Evolutionary conservation across 2,329 filamentous ascomycete species (phyloP).

Genomic region (Pseudocercospora fijiensis): DNA sequence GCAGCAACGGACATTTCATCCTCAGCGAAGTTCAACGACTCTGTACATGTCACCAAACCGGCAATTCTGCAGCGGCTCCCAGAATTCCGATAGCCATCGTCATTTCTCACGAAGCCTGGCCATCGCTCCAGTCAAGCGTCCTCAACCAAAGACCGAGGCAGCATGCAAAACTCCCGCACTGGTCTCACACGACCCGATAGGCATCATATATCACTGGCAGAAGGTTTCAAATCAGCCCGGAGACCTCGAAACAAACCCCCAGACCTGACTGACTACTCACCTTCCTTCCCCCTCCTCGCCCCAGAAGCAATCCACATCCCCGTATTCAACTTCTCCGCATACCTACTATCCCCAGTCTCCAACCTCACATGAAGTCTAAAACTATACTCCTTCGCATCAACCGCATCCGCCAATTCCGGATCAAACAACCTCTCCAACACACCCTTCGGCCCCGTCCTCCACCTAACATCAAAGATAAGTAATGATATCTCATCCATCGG

Average conservation of each 20-base stretch:
- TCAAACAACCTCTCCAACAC: slow-evolving; percentile 24
- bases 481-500: too few species aligned
- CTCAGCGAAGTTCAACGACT: too few species aligned
- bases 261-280: slow-evolving; percentile 10
- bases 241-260: neutral
- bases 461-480: too few species aligned
- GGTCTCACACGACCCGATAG: neutral
- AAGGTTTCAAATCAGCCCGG: neutral
- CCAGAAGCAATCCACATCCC: slow-evolving; percentile 25
- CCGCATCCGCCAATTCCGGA: slow-evolving; percentile 18
- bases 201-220: neutral
- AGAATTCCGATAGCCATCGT: too few species aligned
- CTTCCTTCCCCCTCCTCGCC: slow-evolving; percentile 20
- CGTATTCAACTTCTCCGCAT: slow-evolving; percentile 18
- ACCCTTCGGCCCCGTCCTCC: slow-evolving; percentile 22
- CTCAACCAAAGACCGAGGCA: too few species aligned
- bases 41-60: too few species aligned
- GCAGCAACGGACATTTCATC: too few species aligned
- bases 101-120: too few species aligned
- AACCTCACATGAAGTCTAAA: slow-evolving; percentile 21
- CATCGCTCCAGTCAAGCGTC: too few species aligned
- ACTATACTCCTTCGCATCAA: slow-evolving; percentile 23
- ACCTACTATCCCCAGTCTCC: slow-evolving; percentile 25
- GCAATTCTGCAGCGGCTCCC: too few species aligned
- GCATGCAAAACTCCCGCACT: too few species aligned